phyloP scores from a whole-genome alignment of 179 eudicot species.

The Drosera spatulata region DNA sequence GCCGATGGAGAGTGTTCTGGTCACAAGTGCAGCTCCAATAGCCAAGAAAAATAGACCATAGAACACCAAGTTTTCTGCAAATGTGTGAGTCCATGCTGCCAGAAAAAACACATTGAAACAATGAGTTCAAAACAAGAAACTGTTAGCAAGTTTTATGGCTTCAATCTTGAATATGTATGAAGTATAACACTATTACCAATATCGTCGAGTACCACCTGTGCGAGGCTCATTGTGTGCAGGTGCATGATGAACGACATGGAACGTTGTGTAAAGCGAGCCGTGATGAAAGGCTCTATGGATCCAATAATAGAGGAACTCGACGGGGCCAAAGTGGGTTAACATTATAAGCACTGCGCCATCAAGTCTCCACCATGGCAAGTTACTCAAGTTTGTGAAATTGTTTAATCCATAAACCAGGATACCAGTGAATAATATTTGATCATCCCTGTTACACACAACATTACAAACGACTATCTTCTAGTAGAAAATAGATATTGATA shows the following conservation, averaged over 20 bases:
- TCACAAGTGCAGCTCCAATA: too few species aligned
- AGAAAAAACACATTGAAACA: neutral
- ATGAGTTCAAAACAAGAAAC: neutral
- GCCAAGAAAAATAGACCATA: too few species aligned
- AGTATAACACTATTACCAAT: neutral
- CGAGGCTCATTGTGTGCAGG: too few species aligned
- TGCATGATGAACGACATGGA: too few species aligned
- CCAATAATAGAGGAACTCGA: constrained; percentile 69
- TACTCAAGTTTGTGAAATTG: constrained; percentile 6
- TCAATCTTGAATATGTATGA: neutral
- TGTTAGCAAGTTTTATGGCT: neutral
- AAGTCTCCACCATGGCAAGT: too few species aligned
- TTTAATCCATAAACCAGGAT: constrained; percentile 17
- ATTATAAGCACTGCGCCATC: too few species aligned
- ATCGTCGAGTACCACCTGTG: too few species aligned
- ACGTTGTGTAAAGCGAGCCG: too few species aligned
- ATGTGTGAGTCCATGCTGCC: constrained; percentile 40
- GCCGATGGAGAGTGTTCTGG: too few species aligned
- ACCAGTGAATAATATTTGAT: constrained; percentile 45
- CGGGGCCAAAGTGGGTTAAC: constrained; percentile 42
- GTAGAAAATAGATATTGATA: neutral
- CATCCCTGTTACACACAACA: too few species aligned
- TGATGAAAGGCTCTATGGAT: constrained; percentile 57
- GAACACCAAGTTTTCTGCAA: too few species aligned
- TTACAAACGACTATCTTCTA: too few species aligned